Percentiles rank a stretch among this genome's conserved stretches.
Conservation (phyloP, 306 rosid species). For the Fragaria ananassa region DNA sequence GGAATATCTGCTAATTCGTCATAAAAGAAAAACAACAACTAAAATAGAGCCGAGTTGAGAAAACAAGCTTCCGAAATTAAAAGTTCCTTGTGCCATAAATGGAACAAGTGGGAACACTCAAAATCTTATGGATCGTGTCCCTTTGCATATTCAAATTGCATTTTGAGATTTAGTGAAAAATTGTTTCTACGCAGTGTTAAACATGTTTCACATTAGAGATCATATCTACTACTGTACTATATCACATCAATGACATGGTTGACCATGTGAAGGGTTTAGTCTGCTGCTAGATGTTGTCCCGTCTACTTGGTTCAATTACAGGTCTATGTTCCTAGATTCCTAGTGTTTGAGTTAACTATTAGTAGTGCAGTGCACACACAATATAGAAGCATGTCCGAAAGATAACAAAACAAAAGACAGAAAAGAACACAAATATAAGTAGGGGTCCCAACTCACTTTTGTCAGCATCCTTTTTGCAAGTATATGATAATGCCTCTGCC, state of each 20-base stretch:
- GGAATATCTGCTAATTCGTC: not conserved
- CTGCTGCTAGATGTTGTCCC: constrained; percentile 11
- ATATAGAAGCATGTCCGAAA: not conserved
- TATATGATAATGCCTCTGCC: constrained; percentile 99
- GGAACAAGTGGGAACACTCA: not conserved
- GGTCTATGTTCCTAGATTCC: constrained; percentile 7
- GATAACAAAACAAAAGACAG: not conserved
- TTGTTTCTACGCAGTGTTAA: not conserved
- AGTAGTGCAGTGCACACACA: constrained; percentile 11
- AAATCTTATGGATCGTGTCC: not conserved
- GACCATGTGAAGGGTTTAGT: not conserved
- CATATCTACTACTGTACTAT: not conserved
- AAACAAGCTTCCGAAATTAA: not conserved
- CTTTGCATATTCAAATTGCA: not conserved
- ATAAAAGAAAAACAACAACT: not conserved
- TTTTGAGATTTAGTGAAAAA: not conserved
- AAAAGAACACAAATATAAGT: constrained; percentile 15
- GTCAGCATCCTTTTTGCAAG: constrained; percentile 98
- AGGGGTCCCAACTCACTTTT: constrained; percentile 53
- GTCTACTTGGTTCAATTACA: constrained; percentile 2
- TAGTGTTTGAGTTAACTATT: not conserved
- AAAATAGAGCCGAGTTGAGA: not conserved
- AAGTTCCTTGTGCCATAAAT: not conserved
- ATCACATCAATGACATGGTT: constrained; percentile 10
- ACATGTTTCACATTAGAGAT: not conserved